Base-by-base conservation (phyloP, 305 asterid genomes). In the Solanum hybrid region DNA sequence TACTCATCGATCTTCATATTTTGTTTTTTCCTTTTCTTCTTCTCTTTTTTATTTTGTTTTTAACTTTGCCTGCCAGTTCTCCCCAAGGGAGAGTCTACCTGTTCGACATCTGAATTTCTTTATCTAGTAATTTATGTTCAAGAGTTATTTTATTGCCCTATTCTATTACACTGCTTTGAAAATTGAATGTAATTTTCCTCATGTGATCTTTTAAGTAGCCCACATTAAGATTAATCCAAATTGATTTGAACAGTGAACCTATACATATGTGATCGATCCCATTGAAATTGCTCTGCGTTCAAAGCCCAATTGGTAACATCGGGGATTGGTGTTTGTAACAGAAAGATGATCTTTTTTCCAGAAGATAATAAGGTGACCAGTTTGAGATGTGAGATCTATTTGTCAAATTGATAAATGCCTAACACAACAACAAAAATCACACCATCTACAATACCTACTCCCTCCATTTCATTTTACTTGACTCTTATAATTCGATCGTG, bases 61-160 rank as follows among this genome's bases (percentile, higher is more conserved):
- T 24, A 29, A 36, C 81, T 89, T 66, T 45, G 11, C 75, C 88
- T 26, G 10, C 86, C 87, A 85, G 87, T 85, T 90, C 93, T 92
- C 92, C 95, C 92, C 13, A 95, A 94, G 94, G 95, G 95, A 89
- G 92, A 88, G 15, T 60, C 71, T 89, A 86, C 37, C 89, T 38
- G 64, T 51, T 51, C 88, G 90, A n/a, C 89, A 90, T 13, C 42
- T 26, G 19, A 71, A 87, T 86, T 66, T 78, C 45, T 78, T 42
- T 45, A 32, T 88, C 31, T 88, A 15, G n/a, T 35, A 76, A 17
- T 78, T 64, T 32, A 51, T 29, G 29, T 40, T 88, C 32, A 37
- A 42, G 29, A 29, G 9, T 88, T 51, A 19, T 7, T 35, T 31
- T 31, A n/a, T 81, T 81, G 14, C 86, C 36, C 72, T 27, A 4